Percentiles rank a stretch among this genome's conserved stretches.
Evolutionary conservation across 352 stramenopile species (phyloP).

Genomic region (Globisporangium okanoganense): DNA sequence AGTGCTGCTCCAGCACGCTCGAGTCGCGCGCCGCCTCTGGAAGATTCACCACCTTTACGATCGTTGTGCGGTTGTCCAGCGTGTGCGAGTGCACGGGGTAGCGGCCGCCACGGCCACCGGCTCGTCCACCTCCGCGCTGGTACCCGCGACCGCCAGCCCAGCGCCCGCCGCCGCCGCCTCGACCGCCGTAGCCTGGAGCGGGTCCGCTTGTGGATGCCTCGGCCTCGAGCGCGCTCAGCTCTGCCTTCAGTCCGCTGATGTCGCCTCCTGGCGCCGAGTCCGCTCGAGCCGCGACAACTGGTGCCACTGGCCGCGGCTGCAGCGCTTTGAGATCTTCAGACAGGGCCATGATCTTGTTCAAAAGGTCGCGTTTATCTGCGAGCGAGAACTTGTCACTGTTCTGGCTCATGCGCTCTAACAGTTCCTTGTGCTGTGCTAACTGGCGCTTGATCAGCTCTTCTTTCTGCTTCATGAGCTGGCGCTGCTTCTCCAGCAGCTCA

Average conservation of each 20-base stretch:
- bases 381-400: conserved; percentile 66
- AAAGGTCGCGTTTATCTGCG: conserved; percentile 67
- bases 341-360: conserved; percentile 82
- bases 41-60: conserved; percentile 73
- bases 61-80: conserved; percentile 83
- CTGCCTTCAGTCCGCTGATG: conserved; percentile 51
- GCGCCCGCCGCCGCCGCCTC: conserved; percentile 28
- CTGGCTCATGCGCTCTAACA: conserved; percentile 79
- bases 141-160: conserved; percentile 43
- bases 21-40: conserved; percentile 71
- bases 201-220: conserved; percentile 31
- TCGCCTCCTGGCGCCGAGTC: conserved; percentile 6
- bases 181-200: conserved; percentile 14
- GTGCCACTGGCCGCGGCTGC: conserved; percentile 19
- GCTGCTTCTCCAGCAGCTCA: conserved; percentile 84
- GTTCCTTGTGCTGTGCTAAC: conserved; percentile 74
- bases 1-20: conserved; percentile 81
- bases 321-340: conserved; percentile 67
- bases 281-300: conserved; percentile 1
- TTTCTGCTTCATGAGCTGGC: conserved; percentile 79
- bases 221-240: conserved; percentile 64
- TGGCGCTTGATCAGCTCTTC: conserved; percentile 80
- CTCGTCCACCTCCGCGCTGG: conserved; percentile 32
- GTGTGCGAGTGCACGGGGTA: conserved; percentile 49
- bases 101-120: conserved; percentile 39